Evolutionary conservation across 139 green algal genomes (phyloP).

Genomic region (Zygnema circumcarinatum): DNA sequence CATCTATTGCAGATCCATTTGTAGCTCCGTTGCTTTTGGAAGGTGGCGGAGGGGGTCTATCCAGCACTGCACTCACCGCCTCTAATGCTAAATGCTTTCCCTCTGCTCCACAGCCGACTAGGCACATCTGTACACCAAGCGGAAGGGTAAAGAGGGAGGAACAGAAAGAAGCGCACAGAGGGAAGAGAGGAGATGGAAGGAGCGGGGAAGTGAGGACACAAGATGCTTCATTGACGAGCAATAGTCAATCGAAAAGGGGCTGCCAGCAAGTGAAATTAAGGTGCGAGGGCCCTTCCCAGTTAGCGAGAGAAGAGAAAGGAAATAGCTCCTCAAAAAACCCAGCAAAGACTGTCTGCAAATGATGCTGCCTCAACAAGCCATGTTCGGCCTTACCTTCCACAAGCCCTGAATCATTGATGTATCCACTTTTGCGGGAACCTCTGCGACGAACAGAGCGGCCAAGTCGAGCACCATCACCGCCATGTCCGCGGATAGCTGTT

Average conservation of each 20-base stretch:
- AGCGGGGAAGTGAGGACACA: neutral
- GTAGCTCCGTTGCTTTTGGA: constrained; percentile 10
- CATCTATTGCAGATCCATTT: no score
- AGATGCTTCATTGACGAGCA: no score
- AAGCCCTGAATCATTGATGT: constrained; percentile 34
- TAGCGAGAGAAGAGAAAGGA: no score
- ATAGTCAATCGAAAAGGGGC: no score
- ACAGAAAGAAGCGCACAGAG: neutral
- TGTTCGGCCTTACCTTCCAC: constrained; percentile 56
- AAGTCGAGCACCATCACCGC: constrained; percentile 50
- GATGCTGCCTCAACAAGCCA: no score
- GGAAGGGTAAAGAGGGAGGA: neutral
- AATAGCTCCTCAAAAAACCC: constrained; percentile 7
- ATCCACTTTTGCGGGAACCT: constrained; percentile 47
- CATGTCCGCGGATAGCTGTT: no score
- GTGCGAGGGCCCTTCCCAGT: no score
- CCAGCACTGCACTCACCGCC: constrained; percentile 42
- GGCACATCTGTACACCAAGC: constrained; percentile 27
- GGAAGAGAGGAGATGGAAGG: neutral
- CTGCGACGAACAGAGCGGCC: constrained; percentile 36
- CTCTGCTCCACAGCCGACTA: constrained; percentile 42
- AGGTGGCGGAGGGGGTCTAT: constrained; percentile 31
- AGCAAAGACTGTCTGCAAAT: no score
- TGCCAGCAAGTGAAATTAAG: no score
- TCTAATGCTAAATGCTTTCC: constrained; percentile 50